These are phyloP conservation scores for Amanita rubescens DNA, from an alignment of 768 basidiomycete genomes.

Conservation along the genomic window DNA sequence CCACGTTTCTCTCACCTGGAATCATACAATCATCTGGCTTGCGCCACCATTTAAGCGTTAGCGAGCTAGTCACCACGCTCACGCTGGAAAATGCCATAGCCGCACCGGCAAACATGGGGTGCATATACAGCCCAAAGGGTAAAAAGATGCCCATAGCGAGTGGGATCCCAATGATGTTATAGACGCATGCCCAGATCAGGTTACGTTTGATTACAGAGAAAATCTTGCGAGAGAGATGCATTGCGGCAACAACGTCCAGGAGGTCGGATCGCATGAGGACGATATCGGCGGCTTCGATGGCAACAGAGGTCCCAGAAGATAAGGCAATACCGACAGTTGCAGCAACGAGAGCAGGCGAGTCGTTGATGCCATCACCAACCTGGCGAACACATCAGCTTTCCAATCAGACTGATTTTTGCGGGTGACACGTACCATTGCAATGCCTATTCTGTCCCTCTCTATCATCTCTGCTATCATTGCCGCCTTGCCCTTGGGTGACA, in stretches of 20 bases:
- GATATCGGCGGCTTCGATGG: constrained; percentile 96
- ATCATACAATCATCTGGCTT: constrained; percentile 65
- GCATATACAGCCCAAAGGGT: constrained; percentile 86
- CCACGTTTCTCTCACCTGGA: constrained; percentile 48
- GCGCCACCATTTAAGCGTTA: constrained; percentile 81
- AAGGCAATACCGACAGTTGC: constrained; percentile 96
- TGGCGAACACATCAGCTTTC: constrained; percentile 20
- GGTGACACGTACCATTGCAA: constrained; percentile 73
- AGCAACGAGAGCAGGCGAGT: constrained; percentile 94
- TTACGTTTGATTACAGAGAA: constrained; percentile 89
- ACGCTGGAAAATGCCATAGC: constrained; percentile 99
- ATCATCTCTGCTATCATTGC: constrained; percentile 76
- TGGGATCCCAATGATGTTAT: constrained; percentile 90
- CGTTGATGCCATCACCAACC: constrained; percentile 99
- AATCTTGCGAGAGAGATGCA: constrained; percentile 83
- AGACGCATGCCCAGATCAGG: constrained; percentile 93
- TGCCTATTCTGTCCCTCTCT: constrained; percentile 58
- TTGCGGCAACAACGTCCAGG: constrained; percentile 93
- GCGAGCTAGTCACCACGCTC: constrained; percentile 86
- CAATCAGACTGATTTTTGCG: not conserved
- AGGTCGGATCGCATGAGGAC: constrained; percentile 97
- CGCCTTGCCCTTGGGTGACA: constrained; percentile 96
- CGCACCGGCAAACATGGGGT: constrained; percentile 97
- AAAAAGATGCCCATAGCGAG: constrained; percentile 97
- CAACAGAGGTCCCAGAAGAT: constrained; percentile 93